Evolutionary conservation across 1,139 yeast species (phyloP).

Genomic region (Pichia sp.): DNA sequence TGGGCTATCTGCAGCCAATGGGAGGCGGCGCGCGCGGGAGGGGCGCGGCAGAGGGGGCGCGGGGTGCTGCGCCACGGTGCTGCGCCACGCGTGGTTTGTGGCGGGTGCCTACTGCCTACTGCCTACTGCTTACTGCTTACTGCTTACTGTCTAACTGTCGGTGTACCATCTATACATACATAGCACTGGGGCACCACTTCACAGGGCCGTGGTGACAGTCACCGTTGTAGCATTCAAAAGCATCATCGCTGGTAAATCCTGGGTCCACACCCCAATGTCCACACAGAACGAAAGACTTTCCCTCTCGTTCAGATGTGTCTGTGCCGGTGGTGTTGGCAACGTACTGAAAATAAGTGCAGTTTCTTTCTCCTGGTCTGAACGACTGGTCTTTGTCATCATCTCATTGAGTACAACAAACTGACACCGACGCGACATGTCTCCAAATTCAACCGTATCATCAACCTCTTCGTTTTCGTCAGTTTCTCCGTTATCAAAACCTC

Average conservation of each 20-base stretch:
- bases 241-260: constrained; percentile 73
- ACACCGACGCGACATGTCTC: constrained; percentile 78
- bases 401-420: constrained; percentile 87
- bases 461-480: background rate
- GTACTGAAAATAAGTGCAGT: constrained; percentile 80
- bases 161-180: too few species aligned
- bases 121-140: too few species aligned
- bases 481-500: background rate
- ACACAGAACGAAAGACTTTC: constrained; percentile 72
- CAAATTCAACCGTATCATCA: constrained; percentile 6
- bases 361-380: background rate
- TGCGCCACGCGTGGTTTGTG: too few species aligned
- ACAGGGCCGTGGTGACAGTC: constrained; percentile 74
- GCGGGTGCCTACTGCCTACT: too few species aligned
- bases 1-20: too few species aligned
- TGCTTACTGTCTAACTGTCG: too few species aligned
- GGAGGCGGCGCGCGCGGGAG: too few species aligned
- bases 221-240: constrained; percentile 85
- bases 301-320: constrained; percentile 64
- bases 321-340: constrained; percentile 78
- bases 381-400: constrained; percentile 37
- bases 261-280: constrained; percentile 73
- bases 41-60: too few species aligned
- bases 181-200: too few species aligned
- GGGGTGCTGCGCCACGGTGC: too few species aligned